phyloP scores from a whole-genome alignment of 441 rosid genomes.

The Dalechampia spathulata region DNA sequence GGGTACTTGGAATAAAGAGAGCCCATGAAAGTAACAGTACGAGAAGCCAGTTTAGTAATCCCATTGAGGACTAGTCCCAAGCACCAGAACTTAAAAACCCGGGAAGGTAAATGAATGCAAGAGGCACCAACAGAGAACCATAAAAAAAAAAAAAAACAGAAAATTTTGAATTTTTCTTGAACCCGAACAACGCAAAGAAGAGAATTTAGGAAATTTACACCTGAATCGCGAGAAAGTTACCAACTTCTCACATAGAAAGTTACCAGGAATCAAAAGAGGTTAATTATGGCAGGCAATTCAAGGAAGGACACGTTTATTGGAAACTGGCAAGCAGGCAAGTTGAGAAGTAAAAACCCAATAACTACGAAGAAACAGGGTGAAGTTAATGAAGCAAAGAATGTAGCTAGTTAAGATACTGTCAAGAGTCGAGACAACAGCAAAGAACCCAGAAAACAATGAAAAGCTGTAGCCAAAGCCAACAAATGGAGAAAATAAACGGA shows the following conservation, averaged over 20 bases:
- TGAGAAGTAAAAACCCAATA: slow-evolving; percentile 6
- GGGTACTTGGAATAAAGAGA: slow-evolving; percentile 33
- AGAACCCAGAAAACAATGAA: slow-evolving; percentile 10
- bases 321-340: slow-evolving; percentile 7
- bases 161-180: background rate
- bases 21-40: slow-evolving; percentile 38
- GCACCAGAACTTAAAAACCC: slow-evolving; percentile 16
- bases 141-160: slow-evolving; percentile 6
- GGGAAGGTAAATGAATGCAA: slow-evolving; percentile 14
- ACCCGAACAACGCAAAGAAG: background rate
- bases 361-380: slow-evolving; percentile 12
- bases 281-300: slow-evolving; percentile 6
- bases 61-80: slow-evolving; percentile 36
- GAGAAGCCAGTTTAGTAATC: slow-evolving; percentile 22
- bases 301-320: slow-evolving; percentile 4
- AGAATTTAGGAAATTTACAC: slow-evolving; percentile 6
- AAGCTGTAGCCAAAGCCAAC: slow-evolving; percentile 8
- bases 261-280: slow-evolving; percentile 5
- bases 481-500: background rate
- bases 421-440: background rate
- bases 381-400: slow-evolving; percentile 27
- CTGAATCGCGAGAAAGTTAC: background rate
- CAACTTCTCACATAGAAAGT: background rate
- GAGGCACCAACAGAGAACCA: slow-evolving; percentile 23
- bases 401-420: background rate